Evolutionary conservation across 2,329 filamentous ascomycete species (phyloP), one percentile per base, ranked within the genome.

Genomic region (Ascochyta lentis): DNA sequence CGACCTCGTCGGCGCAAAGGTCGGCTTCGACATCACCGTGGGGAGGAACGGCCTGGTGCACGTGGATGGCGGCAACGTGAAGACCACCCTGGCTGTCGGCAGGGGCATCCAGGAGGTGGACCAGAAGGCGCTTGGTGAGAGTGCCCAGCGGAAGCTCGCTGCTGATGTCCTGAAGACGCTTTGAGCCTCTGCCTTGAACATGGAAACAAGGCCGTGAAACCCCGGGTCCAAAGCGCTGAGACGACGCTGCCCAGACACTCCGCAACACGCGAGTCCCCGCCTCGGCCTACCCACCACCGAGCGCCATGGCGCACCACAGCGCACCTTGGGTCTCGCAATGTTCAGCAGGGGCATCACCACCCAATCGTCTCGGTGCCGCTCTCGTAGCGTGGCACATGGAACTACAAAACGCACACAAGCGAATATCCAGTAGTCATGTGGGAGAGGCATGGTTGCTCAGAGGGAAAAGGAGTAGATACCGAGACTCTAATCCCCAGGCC

Each of bases 21-120:
- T 96, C 13, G 87, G 90, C 19, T 99, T 98, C 74, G 95, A 99
- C 80, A 90, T 96, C 56, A 94, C 94, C 0, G 90, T 96, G 8
- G 95, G 95, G 16, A 86, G 92, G 69, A 99, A 99, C 75, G 95
- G 95, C 37, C 89, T 86, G 74, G 85, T 98, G 22, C 98, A 95
- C 92, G 90, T 98, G 13, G 88, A 94, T 70, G 92, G 89, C 63
- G 90, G 89, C 26, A 89, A 82, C 59, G 79, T 89, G 34, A 89
- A 84, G 77, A 87, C 86, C 29, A 88, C 92, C 7, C 79, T 96
- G 59, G 84, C 86, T 0, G 90, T 98, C 52, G 94, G 93, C 1
- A 86, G 86, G 64, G 90, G 91, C 39, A 79, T 99, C 43, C 83
- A 84, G 67, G 86, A 91, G 71, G 89, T 89, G n/a, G 93, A 98